phyloP scores from a whole-genome alignment of 2,329 filamentous ascomycete species.

The Diaporthe velutina region DNA sequence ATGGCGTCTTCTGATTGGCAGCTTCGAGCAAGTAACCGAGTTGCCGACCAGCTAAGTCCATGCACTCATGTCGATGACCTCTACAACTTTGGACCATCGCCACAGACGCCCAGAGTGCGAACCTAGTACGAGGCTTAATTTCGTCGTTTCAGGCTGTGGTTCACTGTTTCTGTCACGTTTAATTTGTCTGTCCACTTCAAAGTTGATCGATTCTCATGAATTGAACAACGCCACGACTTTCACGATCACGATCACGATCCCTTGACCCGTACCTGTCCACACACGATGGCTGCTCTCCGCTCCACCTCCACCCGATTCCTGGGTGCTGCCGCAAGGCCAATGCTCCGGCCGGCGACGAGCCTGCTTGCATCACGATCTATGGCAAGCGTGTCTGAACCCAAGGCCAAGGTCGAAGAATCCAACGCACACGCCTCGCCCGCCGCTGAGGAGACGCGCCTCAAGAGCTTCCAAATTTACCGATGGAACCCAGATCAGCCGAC shows the following conservation, averaged over 20 bases:
- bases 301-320: conserved; percentile 67
- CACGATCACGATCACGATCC: conserved; percentile 8
- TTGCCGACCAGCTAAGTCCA: no score
- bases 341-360: conserved; percentile 52
- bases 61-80: conserved; percentile 27
- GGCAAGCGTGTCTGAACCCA: conserved; percentile 68
- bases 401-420: conserved; percentile 37
- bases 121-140: conserved; percentile 9
- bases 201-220: not conserved
- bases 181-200: not conserved
- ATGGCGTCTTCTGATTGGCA: conserved; percentile 14
- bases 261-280: conserved; percentile 19
- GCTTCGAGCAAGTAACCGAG: no score
- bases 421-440: conserved; percentile 55
- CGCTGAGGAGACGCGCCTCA: conserved; percentile 77
- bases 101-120: conserved; percentile 30
- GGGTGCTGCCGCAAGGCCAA: conserved; percentile 58
- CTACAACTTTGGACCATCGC: conserved; percentile 22
- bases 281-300: conserved; percentile 72
- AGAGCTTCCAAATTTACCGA: conserved; percentile 98
- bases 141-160: conserved; percentile 11
- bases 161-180: not conserved
- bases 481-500: conserved; percentile 96
- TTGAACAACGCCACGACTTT: conserved; percentile 18
- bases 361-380: conserved; percentile 61